Percentiles rank a stretch among this genome's conserved stretches.
Evolutionary conservation across 75 land plant species (phyloP).

Genomic region (Larix kaempferi): DNA sequence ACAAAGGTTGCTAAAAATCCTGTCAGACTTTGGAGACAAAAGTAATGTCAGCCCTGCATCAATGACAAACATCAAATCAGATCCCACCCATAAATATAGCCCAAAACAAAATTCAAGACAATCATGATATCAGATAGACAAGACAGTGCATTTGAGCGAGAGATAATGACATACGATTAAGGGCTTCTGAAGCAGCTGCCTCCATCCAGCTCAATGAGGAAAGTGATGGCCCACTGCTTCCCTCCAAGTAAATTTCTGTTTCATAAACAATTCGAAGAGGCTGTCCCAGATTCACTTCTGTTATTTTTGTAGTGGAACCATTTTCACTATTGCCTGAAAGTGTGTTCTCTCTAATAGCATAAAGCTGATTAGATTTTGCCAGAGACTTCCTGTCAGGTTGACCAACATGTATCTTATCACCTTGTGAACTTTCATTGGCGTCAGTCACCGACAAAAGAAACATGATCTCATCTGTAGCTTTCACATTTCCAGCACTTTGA

Average conservation of each 20-base stretch:
- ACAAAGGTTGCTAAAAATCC: conserved; percentile 31
- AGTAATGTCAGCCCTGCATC: conserved; percentile 59
- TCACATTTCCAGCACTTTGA: not conserved
- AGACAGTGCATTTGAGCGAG: conserved; percentile 1
- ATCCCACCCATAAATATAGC: conserved; percentile 15
- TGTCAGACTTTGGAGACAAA: conserved; percentile 54
- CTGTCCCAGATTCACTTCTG: conserved; percentile 22
- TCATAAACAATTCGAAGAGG: conserved; percentile 24
- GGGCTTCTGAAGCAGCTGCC: conserved; percentile 49
- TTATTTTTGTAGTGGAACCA: not conserved
- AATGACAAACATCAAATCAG: conserved; percentile 10
- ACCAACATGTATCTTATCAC: conserved; percentile 13
- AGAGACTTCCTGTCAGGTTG: conserved; percentile 24
- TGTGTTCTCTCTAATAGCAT: not conserved
- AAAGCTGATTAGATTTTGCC: not conserved
- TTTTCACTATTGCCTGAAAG: conserved; percentile 1
- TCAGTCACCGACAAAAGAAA: conserved; percentile 24
- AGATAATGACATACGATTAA: conserved; percentile 44
- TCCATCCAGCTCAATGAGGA: conserved; percentile 82
- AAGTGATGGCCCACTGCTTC: conserved; percentile 13
- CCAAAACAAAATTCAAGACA: conserved; percentile 2
- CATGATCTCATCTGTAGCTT: conserved; percentile 25
- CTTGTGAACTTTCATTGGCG: conserved; percentile 15
- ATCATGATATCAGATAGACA: conserved; percentile 11
- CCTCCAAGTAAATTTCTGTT: conserved; percentile 20